phyloP scores from a whole-genome alignment of 1,284 basidiomycete species.

The Meripilus lineatus region DNA sequence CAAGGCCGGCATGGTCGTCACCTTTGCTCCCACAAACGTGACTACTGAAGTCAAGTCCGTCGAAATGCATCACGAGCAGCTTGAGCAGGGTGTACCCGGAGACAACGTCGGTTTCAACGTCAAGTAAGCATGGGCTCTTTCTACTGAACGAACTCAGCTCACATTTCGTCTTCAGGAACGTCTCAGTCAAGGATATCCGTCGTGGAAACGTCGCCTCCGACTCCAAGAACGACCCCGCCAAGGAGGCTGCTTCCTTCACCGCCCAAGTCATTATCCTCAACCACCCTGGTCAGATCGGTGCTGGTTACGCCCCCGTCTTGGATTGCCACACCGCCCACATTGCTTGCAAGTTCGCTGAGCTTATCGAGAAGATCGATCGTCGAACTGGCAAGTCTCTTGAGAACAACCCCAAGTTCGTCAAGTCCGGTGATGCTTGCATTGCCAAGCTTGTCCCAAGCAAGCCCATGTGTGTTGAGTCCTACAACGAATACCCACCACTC shows the following conservation, averaged over 20 bases:
- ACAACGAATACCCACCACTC: conserved; percentile 98
- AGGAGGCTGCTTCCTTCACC: conserved; percentile 99
- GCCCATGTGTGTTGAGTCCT: conserved; percentile 98
- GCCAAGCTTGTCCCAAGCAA: conserved; percentile 97
- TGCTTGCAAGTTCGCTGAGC: conserved; percentile 98
- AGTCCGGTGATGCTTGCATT: conserved; percentile 94
- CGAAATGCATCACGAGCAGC: conserved; percentile 99
- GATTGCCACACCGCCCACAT: conserved; percentile 99
- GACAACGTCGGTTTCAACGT: conserved; percentile 99
- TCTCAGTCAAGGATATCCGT: conserved; percentile 99
- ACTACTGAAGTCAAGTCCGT: conserved; percentile 99
- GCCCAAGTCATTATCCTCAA: conserved; percentile 99
- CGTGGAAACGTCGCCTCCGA: conserved; percentile 99
- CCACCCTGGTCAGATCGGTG: conserved; percentile 99
- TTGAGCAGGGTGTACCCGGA: conserved; percentile 92
- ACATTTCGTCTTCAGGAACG: conserved; percentile 94
- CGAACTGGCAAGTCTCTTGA: conserved; percentile 95
- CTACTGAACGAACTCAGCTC: too few species aligned
- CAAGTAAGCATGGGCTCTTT: too few species aligned
- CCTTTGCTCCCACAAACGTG: conserved; percentile 95
- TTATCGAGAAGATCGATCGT: conserved; percentile 99
- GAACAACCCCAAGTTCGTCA: conserved; percentile 91
- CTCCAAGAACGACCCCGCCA: conserved; percentile 99
- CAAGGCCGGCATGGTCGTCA: conserved; percentile 99
- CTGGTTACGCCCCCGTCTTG: conserved; percentile 96